Evolutionary conservation across 1,284 basidiomycete genomes (phyloP), one percentile per base, ranked within the genome.

Genomic region (Coniferiporia weirii): DNA sequence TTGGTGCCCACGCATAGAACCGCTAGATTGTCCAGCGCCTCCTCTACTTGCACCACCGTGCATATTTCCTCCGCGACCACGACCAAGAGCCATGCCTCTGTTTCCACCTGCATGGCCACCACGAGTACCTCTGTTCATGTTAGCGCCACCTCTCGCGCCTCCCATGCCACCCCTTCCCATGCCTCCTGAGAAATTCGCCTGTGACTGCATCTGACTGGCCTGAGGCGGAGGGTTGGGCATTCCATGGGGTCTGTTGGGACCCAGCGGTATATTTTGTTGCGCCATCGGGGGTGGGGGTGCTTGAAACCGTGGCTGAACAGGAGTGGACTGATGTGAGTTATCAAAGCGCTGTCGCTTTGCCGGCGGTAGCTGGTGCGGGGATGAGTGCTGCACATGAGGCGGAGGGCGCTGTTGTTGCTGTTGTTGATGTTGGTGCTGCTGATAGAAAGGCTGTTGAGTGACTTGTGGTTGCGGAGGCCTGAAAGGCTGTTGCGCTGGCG

Each of bases 261-360:
- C 57, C 8, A 45, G 63, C 61, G 70, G 72, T 1, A 67, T 61
- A 17, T 63, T 61, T 54, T 61, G 64, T 34, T 56, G 65, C 27
- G 55, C 54, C 9, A 54, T 57, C 32, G 69, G 69, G 17, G 71
- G 69, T 5, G 69, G 69, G 17, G 80, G 80, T 17, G 78, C 70
- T 52, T 78, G 78, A 60, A 76, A 76, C 57, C 76, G 79, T 15
- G 71, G 71, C 20, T 66, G 74, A 49, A 66, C 70, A 32, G 70
- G 72, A 74, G 53, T 74, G 67, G 66, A 77, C 59, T 76, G 74
- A 61, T 73, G 82, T 0, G 89, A 86, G 5, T 84, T 85, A 68
- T 94, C 92, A 67, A 93, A 93, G 17, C 91, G 81, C 63, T 86
- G 91, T 54, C 92, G 79, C 71, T 95, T 95, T 2, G 88, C 88